Conservation (phyloP, 129 eudicot genomes). For the Arctium lappa region DNA sequence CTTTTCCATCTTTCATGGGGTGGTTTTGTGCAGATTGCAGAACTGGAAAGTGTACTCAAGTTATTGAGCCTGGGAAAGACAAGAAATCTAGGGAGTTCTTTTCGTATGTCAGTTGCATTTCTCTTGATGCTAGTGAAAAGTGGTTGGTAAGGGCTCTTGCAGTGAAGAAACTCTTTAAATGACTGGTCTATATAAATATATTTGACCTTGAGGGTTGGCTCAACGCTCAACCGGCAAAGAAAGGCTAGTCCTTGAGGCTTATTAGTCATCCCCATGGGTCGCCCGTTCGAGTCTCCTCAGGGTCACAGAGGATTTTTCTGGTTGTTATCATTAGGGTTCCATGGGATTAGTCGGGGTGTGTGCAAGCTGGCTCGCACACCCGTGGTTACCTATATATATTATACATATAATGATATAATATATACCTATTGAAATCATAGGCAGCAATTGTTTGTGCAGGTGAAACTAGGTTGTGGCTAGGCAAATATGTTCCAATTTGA, state of each 20-base stretch:
- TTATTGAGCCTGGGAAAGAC: slow-evolving; percentile 53
- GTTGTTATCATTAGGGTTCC: too few relatives aligned
- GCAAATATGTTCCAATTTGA: not conserved
- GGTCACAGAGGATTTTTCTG: too few relatives aligned
- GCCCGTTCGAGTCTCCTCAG: too few relatives aligned
- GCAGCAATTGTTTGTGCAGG: not conserved
- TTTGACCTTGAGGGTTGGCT: not conserved
- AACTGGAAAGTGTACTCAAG: slow-evolving; percentile 74
- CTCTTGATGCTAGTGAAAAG: slow-evolving; percentile 94
- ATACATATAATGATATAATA: too few relatives aligned
- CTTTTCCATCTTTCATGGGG: not conserved
- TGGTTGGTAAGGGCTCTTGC: slow-evolving; percentile 87
- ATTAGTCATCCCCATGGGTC: too few relatives aligned
- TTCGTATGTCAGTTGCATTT: slow-evolving; percentile 74
- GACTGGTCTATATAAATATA: not conserved
- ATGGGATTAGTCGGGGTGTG: too few relatives aligned
- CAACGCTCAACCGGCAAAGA: not conserved
- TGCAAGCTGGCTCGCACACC: too few relatives aligned
- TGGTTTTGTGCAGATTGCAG: slow-evolving; percentile 63
- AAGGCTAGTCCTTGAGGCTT: too few relatives aligned
- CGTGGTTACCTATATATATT: not conserved
- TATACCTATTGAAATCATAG: not conserved
- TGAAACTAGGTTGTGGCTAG: not conserved
- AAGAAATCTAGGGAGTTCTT: slow-evolving; percentile 36
- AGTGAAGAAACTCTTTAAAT: not conserved